Conservation (phyloP, 2,329 filamentous ascomycete species). For the Trichoderma cornu-damae region DNA sequence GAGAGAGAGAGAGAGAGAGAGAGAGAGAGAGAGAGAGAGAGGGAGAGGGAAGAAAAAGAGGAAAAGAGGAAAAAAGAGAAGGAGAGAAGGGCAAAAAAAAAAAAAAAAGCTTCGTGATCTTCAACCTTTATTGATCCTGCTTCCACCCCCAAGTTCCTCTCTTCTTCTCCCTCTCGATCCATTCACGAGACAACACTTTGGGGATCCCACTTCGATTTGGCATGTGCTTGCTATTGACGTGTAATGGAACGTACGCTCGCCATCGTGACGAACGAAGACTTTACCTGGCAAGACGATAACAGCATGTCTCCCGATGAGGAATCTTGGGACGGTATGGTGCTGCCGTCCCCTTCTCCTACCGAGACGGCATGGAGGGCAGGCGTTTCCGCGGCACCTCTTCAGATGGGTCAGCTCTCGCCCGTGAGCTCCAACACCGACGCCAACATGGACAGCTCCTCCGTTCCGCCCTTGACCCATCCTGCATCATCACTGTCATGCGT, state of each 20-base stretch:
- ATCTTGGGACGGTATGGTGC: constrained; percentile 25
- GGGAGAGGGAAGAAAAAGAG: background rate
- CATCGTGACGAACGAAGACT: constrained; percentile 39
- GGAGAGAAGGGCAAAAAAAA: background rate
- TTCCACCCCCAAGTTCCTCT: constrained; percentile 1
- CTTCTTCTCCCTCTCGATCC: background rate
- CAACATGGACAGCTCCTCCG: constrained; percentile 35
- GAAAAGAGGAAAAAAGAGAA: background rate
- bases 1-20: too few species aligned
- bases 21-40: background rate
- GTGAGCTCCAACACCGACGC: constrained; percentile 48
- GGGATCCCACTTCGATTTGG: constrained; percentile 22
- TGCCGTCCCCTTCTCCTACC: constrained; percentile 33
- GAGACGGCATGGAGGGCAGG: constrained; percentile 29
- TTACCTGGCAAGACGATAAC: constrained; percentile 43
- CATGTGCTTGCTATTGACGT: constrained; percentile 42
- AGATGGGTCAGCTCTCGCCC: constrained; percentile 49
- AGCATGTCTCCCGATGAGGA: constrained; percentile 43
- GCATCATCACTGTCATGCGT: constrained; percentile 42
- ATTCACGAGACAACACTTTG: background rate
- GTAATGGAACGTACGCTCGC: constrained; percentile 45
- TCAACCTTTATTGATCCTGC: background rate
- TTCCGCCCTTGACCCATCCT: constrained; percentile 42
- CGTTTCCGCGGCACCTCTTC: constrained; percentile 29
- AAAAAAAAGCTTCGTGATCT: background rate